Evolutionary conservation across 148 eudicot genomes (phyloP).

Genomic region (Rhododendron kiyosumense): DNA sequence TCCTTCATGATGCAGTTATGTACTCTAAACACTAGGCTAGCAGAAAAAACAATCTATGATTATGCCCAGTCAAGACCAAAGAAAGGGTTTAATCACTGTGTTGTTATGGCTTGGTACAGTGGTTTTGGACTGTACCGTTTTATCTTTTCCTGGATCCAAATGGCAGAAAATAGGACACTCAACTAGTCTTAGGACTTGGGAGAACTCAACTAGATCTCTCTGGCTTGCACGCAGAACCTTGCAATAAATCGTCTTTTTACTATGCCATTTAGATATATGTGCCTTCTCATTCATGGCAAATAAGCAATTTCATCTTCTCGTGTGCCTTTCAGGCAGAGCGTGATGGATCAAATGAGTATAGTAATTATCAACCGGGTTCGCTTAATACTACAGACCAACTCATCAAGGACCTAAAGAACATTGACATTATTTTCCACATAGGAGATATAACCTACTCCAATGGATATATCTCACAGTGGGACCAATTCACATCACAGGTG

Average conservation of each 20-base stretch:
- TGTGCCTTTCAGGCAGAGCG: conserved; percentile 44
- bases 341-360: conserved; percentile 81
- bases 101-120: not conserved
- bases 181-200: not conserved
- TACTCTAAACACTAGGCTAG: not conserved
- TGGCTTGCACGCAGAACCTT: not conserved
- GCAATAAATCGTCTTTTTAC: not conserved
- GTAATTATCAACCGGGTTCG: conserved; percentile 73
- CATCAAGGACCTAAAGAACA: conserved; percentile 57
- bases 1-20: not conserved
- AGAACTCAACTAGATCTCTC: not conserved
- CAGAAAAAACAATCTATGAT: not conserved
- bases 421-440: conserved; percentile 77
- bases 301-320: not conserved
- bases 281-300: not conserved
- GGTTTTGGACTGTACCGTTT: not conserved
- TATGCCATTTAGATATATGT: not conserved
- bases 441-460: conserved; percentile 77
- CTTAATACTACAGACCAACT: conserved; percentile 78
- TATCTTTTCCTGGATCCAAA: not conserved
- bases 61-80: not conserved
- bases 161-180: not conserved
- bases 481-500: conserved; percentile 86
- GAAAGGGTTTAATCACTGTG: not conserved
- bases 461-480: conserved; percentile 92